Base-by-base conservation (phyloP, 2,329 filamentous ascomycete genomes). In the Sarocladium brachiariae region DNA sequence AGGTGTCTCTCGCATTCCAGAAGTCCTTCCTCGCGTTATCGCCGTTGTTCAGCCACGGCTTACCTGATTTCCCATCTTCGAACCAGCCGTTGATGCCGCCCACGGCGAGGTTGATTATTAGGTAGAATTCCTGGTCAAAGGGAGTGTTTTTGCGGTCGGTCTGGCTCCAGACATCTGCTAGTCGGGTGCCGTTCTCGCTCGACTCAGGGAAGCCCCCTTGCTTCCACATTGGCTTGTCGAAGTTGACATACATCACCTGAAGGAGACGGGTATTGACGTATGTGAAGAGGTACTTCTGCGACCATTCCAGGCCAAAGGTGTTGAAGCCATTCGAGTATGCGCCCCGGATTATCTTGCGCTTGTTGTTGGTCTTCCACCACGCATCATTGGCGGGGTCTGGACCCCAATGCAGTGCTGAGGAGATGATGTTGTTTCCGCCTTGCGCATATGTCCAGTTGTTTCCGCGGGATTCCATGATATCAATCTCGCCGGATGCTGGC, bases 1-100 rank as follows among this genome's bases (percentile, higher is more conserved):
- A 92, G 24, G 70, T 56, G 50, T 81, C 70, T 43, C 77, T 75
- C 0, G 81, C 76, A 16, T 83, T 70, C 87, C 87, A 93, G 64
- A 95, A 95, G 62, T 92, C 87, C 59, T 77, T 80, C 65, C 76
- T 80, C 7, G 88, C 87, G 10, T 78, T 84, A 2, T 73, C 65
- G 49, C 80, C 84, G 14, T 65, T 70, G 63, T 93, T 85, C 27
- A 89, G 74, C 89, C 89, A 95, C 1, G 89, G 89, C 73, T 95
- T 95, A 27, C 75, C 77, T 37, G 75, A 75, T 57, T 76, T 71
- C 18, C 83, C 81, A 63, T 95, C 87, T 60, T 84, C 72, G 61
- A 93, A 95, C 87, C 87, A 95, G 33, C 88, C 88, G 57, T 90
- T 91, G 19, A 84, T 89, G 47, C 82, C 81, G 25, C 87, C 87